These are phyloP conservation scores for Thielaviopsis euricoi DNA, from an alignment of 2,329 filamentous ascomycete species.

Conservation along the genomic window DNA sequence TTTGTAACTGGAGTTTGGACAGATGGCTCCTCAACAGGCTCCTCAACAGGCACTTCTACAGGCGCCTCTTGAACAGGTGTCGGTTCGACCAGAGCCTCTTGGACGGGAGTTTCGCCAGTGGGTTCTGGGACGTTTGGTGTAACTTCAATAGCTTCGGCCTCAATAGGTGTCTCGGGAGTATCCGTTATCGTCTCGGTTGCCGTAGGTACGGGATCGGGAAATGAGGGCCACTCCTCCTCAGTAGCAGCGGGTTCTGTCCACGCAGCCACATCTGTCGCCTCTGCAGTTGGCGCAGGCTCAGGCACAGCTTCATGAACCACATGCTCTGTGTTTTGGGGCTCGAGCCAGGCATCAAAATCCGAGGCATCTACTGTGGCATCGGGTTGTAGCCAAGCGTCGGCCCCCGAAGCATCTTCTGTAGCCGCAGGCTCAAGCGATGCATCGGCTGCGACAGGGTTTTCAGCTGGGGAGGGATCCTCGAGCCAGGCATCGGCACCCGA, in stretches of 20 bases:
- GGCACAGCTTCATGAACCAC: not conserved
- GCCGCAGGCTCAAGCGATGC: constrained; percentile 11
- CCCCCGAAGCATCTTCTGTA: constrained; percentile 11
- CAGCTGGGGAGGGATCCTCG: constrained; percentile 4
- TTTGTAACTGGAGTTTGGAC: not conserved
- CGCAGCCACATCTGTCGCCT: not conserved
- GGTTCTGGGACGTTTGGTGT: not conserved
- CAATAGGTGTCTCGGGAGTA: not conserved
- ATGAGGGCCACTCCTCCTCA: constrained; percentile 10
- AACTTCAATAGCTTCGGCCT: not conserved
- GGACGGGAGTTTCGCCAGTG: not conserved
- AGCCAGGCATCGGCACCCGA: not conserved
- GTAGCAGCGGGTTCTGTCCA: constrained; percentile 12
- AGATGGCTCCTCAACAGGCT: not conserved
- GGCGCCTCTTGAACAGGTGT: not conserved
- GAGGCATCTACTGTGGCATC: constrained; percentile 6
- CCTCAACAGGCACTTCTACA: not conserved
- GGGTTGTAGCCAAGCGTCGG: constrained; percentile 5
- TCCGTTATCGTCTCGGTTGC: not conserved
- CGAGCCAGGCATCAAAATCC: constrained; percentile 12
- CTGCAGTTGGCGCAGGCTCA: not conserved
- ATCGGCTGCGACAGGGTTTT: constrained; percentile 2
- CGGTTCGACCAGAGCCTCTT: not conserved
- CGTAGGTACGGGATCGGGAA: not conserved
- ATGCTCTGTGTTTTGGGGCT: not conserved